phyloP scores from a whole-genome alignment of 2,329 filamentous ascomycete species.

The Apiospora aurea region DNA sequence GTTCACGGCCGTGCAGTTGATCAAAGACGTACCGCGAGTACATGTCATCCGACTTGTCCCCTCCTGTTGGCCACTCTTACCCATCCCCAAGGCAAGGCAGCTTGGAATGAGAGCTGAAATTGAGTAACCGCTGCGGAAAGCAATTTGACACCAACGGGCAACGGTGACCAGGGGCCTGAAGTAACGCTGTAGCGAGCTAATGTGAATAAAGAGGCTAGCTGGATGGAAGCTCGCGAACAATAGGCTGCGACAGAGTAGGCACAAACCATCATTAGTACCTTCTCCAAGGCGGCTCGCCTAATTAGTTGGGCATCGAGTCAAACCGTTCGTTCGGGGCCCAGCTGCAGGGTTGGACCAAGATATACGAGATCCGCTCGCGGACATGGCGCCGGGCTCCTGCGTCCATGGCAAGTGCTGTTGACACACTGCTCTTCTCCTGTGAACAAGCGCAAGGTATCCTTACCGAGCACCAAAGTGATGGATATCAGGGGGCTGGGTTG shows the following conservation, averaged over 20 bases:
- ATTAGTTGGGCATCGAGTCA: not conserved
- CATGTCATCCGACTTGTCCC: constrained; percentile 29
- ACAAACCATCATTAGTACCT: not conserved
- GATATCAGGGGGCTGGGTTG: not conserved
- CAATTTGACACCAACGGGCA: not conserved
- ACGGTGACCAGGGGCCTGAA: not conserved
- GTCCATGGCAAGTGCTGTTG: too few species aligned
- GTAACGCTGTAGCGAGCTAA: not conserved
- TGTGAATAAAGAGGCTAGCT: not conserved
- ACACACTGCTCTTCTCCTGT: too few species aligned
- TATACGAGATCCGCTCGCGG: not conserved
- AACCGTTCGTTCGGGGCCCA: not conserved
- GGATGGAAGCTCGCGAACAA: not conserved
- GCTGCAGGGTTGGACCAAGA: not conserved
- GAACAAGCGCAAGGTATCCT: not conserved
- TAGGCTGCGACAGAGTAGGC: not conserved
- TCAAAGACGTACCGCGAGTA: constrained; percentile 44
- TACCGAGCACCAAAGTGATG: not conserved
- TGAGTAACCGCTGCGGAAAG: constrained; percentile 9
- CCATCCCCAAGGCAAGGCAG: constrained; percentile 35
- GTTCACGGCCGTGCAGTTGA: constrained; percentile 66
- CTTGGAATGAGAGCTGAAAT: constrained; percentile 33
- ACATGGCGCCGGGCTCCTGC: not conserved
- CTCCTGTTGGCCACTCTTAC: constrained; percentile 33
- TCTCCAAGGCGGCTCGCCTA: not conserved